Conservation (phyloP, 805 yeast species). For the Sugiyamaella smithiae region DNA sequence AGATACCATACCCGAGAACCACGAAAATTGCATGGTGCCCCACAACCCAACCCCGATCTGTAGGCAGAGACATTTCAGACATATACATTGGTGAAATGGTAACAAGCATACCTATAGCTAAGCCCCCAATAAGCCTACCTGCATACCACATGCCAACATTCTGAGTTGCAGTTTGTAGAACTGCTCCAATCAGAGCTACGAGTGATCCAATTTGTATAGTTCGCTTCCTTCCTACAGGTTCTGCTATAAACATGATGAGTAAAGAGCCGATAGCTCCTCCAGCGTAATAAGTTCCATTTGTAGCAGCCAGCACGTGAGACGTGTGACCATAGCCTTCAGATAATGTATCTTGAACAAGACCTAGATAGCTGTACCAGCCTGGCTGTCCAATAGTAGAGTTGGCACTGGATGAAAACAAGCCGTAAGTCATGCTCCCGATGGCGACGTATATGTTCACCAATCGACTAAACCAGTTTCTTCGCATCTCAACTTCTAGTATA, state of each 20-base stretch:
- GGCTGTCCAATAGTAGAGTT: slow-evolving; percentile 13
- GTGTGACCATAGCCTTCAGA: neutral
- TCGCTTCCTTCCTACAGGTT: slow-evolving; percentile 59
- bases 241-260: slow-evolving; percentile 27
- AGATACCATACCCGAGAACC: slow-evolving; percentile 4
- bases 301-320: slow-evolving; percentile 11
- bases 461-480: slow-evolving; percentile 11
- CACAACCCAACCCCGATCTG: neutral
- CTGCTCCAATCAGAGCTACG: slow-evolving; percentile 57
- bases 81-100: slow-evolving; percentile 1
- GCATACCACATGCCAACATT: slow-evolving; percentile 49
- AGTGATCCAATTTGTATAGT: slow-evolving; percentile 52
- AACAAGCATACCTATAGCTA: neutral
- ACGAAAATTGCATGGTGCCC: slow-evolving; percentile 1
- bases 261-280: slow-evolving; percentile 4
- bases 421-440: slow-evolving; percentile 11
- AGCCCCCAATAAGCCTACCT: neutral
- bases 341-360: neutral
- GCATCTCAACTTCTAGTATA: no score
- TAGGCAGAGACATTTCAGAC: slow-evolving; percentile 4
- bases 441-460: slow-evolving; percentile 10
- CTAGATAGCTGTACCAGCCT: slow-evolving; percentile 6
- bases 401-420: slow-evolving; percentile 8
- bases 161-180: slow-evolving; percentile 42
- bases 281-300: slow-evolving; percentile 3